These are phyloP conservation scores for Rhodomyrtus tomentosa DNA, from an alignment of 345 rosid genomes.

Conservation along the genomic window DNA sequence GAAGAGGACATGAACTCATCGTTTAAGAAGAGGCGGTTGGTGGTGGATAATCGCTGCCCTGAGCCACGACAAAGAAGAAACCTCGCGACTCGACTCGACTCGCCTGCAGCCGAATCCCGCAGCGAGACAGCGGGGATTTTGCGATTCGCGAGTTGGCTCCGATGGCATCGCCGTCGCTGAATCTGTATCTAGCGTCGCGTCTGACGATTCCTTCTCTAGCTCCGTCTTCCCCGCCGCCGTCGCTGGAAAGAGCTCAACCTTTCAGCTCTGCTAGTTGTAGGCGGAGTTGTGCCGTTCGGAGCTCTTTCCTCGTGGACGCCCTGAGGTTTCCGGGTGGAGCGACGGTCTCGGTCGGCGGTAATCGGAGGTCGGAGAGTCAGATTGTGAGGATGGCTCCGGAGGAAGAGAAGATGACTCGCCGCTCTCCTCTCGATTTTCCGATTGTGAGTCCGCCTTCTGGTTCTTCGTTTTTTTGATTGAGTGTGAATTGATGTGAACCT, in stretches of 20 bases:
- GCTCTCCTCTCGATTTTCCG: slow-evolving; percentile 32
- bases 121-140: not conserved
- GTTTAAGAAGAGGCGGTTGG: not conserved
- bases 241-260: not conserved
- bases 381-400: slow-evolving; percentile 40
- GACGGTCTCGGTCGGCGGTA: not conserved
- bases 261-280: not conserved
- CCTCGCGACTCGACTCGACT: not conserved
- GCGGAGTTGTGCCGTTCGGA: not conserved
- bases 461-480: not conserved
- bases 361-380: not conserved
- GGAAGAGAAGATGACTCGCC: slow-evolving; percentile 29
- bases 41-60: not conserved
- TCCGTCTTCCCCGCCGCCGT: not conserved
- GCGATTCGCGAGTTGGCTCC: not conserved
- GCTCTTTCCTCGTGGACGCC: not conserved
- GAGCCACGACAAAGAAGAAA: not conserved
- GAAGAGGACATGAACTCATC: not conserved
- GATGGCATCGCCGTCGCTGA: slow-evolving; percentile 7
- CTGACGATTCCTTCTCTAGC: not conserved
- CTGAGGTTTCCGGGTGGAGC: not conserved
- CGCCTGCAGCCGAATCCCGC: not conserved
- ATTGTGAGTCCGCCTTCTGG: not conserved
- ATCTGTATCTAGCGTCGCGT: not conserved
- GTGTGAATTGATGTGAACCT: not conserved